Evolutionary conservation across 331 rosid genomes (phyloP).

Genomic region (Prunus yedoensis): DNA sequence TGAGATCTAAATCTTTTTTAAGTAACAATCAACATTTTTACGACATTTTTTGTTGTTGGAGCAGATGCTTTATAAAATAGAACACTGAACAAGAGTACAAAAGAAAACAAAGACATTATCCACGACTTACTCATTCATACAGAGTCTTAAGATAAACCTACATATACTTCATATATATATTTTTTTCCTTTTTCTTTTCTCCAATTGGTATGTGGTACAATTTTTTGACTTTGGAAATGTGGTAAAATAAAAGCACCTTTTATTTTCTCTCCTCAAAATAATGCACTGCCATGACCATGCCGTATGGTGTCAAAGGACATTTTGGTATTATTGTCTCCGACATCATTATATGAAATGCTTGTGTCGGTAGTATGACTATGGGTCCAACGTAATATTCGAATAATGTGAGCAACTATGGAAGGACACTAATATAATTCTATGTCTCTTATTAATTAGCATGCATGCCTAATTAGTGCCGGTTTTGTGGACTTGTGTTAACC

Average conservation of each 20-base stretch:
- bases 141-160: no score
- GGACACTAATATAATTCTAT: background rate
- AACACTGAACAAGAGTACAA: no score
- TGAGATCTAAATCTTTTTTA: no score
- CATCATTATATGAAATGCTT: slow-evolving; percentile 44
- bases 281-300: background rate
- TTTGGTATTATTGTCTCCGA: slow-evolving; percentile 25
- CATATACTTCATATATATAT: no score
- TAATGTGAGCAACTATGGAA: slow-evolving; percentile 3
- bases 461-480: slow-evolving; percentile 21
- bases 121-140: no score
- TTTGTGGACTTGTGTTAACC: slow-evolving; percentile 22
- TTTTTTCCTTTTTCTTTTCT: background rate
- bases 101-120: no score
- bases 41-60: no score
- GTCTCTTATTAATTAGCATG: slow-evolving; percentile 1
- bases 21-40: no score
- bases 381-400: slow-evolving; percentile 31
- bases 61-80: no score
- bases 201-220: background rate
- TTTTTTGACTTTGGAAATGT: background rate
- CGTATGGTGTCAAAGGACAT: slow-evolving; percentile 20
- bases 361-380: slow-evolving; percentile 36
- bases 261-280: background rate
- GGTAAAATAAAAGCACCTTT: background rate